Evolutionary conservation across 306 rosid genomes (phyloP), one percentile per base, ranked within the genome.

Genomic region (Acacia melanoxylon): DNA sequence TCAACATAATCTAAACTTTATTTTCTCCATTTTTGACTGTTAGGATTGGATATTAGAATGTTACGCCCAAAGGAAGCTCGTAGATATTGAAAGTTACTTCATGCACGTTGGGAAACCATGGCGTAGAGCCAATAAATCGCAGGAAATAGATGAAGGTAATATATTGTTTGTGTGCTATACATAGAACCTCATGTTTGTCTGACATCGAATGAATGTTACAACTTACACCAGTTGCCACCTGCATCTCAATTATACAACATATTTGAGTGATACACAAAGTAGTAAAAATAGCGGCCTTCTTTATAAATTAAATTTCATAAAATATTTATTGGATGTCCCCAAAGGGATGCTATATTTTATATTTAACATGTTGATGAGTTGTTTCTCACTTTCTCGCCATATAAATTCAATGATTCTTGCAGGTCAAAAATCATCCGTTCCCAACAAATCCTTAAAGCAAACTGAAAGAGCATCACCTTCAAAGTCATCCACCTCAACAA

Each of bases 31-130:
- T 82, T 59, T 76, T 62, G 71, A 76, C 49, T 77, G 62, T 71
- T 83, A 95, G 99, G 99, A 91, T 84, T 95, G 99, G 97, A 92
- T 95, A 85, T 81, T 83, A 77, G 92, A 91, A 74, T 95, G 99
- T 86, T 85, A 91, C 83, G 51, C 79, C 56, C 93, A 88, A 84
- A 95, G 86, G 88, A 90, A 88, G 93, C 95, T 95, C 52, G 63
- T 90, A 56, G 99, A 93, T 54, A 93, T 93, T 85, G 99, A 95
- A 74, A 87, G 66, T 80, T 89, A 89, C 84, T 88, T 95, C 31
- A 87, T 91, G 88, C 91, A 91, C 87, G 91, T 90, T 61, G 97
- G 99, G 73, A 93, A 91, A 78, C 97, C 98, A 17, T 95, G 98
- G 99, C 91, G 96, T 68, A 90, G 89, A 91, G 86, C 90, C 81